These are phyloP conservation scores for Chlorokybus atmophyticus DNA, from an alignment of 139 green algal genomes.

Conservation along the genomic window DNA sequence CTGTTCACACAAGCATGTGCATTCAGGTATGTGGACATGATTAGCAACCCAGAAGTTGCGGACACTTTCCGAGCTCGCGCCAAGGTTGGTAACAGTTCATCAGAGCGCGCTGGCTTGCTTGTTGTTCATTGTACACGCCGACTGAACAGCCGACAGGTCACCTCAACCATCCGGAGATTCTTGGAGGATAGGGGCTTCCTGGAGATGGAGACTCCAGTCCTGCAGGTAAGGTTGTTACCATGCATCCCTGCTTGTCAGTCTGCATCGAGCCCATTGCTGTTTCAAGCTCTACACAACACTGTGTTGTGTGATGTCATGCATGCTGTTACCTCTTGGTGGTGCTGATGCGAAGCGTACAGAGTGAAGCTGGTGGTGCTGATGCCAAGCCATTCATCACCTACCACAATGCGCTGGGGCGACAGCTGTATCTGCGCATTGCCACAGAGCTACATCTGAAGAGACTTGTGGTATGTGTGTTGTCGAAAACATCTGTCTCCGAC, in stretches of 20 bases:
- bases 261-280: too few relatives aligned
- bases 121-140: too few relatives aligned
- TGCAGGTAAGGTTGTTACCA: too few relatives aligned
- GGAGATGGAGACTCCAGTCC: conserved; percentile 51
- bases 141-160: too few relatives aligned
- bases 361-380: conserved; percentile 77
- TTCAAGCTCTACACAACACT: too few relatives aligned
- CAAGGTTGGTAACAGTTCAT: conserved; percentile 12
- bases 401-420: conserved; percentile 75
- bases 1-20: too few relatives aligned
- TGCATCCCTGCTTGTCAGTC: too few relatives aligned
- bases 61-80: conserved; percentile 64
- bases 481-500: not conserved
- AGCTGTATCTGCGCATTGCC: conserved; percentile 88
- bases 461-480: conserved; percentile 47
- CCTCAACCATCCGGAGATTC: conserved; percentile 54
- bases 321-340: too few relatives aligned
- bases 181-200: conserved; percentile 66
- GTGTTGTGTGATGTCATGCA: too few relatives aligned
- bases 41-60: conserved; percentile 68
- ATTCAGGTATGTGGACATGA: conserved; percentile 86
- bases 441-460: conserved; percentile 98
- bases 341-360: conserved; percentile 32
- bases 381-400: conserved; percentile 88
- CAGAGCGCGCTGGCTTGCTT: not conserved